These are phyloP conservation scores for Corynascus novoguineensis DNA, from an alignment of 495 filamentous ascomycete species.

Conservation along the genomic window DNA sequence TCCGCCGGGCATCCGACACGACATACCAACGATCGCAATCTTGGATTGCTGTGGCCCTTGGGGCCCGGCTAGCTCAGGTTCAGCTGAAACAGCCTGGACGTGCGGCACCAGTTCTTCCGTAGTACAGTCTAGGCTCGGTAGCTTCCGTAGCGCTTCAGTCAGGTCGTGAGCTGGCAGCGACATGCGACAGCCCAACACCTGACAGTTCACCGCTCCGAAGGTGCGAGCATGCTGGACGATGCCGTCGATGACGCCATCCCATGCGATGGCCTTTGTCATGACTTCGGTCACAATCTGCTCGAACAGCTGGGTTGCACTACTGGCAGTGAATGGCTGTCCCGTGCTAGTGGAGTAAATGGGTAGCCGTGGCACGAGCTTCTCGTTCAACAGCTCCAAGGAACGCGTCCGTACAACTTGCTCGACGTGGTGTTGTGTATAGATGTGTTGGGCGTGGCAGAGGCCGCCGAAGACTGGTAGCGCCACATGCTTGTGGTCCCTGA, in stretches of 20 bases:
- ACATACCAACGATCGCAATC: constrained; percentile 71
- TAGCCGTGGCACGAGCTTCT: background rate
- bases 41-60: constrained; percentile 24
- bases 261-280: background rate
- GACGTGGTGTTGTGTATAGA: background rate
- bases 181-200: background rate
- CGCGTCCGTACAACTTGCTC: background rate
- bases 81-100: background rate
- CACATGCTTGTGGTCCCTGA: background rate
- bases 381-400: background rate
- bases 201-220: background rate
- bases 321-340: background rate
- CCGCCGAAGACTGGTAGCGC: background rate
- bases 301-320: background rate
- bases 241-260: background rate
- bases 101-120: background rate
- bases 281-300: background rate
- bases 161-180: background rate
- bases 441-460: background rate
- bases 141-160: background rate
- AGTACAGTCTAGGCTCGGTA: background rate
- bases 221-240: background rate
- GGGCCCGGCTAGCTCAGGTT: background rate
- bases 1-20: constrained; percentile 66
- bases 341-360: background rate